Conservation (phyloP, 805 yeast species). For the Candida railenensis region DNA sequence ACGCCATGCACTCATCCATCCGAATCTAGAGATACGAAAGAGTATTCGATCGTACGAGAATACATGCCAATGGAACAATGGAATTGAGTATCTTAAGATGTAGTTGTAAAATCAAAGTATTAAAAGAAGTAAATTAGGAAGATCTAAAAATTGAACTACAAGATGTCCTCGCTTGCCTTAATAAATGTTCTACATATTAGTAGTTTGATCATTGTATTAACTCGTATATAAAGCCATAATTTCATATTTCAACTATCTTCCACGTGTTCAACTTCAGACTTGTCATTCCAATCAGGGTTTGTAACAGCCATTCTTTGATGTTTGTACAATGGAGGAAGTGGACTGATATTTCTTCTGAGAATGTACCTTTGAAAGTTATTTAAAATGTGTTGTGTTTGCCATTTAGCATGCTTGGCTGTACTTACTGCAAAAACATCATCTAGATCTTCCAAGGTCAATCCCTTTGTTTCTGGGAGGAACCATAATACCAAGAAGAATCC, state of each 20-base stretch:
- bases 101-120: no score
- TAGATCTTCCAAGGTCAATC: slow-evolving; percentile 71
- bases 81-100: no score
- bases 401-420: slow-evolving; percentile 49
- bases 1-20: slow-evolving; percentile 12
- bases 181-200: no score
- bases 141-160: no score
- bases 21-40: slow-evolving; percentile 6
- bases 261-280: slow-evolving; percentile 51
- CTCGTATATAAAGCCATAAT: no score
- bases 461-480: slow-evolving; percentile 50
- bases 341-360: slow-evolving; percentile 42
- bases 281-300: slow-evolving; percentile 61
- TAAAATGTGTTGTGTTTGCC: slow-evolving; percentile 31
- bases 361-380: slow-evolving; percentile 47
- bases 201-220: no score
- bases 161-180: no score
- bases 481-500: slow-evolving; percentile 71
- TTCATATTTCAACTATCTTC: slow-evolving; percentile 26
- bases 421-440: slow-evolving; percentile 71
- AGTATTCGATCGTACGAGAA: slow-evolving; percentile 4
- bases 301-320: slow-evolving; percentile 62
- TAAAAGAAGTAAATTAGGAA: no score
- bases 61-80: slow-evolving; percentile 10
- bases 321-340: slow-evolving; percentile 55